Evolutionary conservation across 495 filamentous ascomycete species (phyloP).

Genomic region (Bombardia bombarda): DNA sequence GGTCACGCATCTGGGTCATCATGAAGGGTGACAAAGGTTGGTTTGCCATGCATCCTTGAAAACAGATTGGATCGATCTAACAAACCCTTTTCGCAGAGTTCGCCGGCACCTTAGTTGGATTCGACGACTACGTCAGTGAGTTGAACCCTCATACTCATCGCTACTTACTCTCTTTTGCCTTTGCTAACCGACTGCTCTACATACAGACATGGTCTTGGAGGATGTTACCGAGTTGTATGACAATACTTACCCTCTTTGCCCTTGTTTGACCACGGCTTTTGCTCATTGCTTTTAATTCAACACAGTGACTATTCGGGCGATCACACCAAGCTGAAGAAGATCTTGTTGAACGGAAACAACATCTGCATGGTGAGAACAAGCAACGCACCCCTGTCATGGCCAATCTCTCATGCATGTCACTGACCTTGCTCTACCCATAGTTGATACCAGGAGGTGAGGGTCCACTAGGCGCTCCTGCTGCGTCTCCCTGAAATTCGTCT

Average conservation of each 20-base stretch:
- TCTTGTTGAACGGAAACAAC: conserved; percentile 96
- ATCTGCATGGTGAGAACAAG: conserved; percentile 80
- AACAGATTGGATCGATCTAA: neutral
- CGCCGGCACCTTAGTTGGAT: conserved; percentile 84
- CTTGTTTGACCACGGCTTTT: neutral
- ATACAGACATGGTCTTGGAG: conserved; percentile 89
- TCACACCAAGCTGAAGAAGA: conserved; percentile 82
- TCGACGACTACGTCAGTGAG: conserved; percentile 99
- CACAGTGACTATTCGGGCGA: conserved; percentile 79
- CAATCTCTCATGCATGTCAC: conserved; percentile 1
- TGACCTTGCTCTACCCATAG: conserved; percentile 41
- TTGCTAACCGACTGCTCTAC: neutral
- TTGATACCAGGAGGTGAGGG: conserved; percentile 86
- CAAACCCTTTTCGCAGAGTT: conserved; percentile 57
- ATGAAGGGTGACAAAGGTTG: conserved; percentile 98
- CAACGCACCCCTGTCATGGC: neutral
- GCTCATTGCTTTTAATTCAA: neutral
- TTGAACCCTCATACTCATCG: conserved; percentile 21
- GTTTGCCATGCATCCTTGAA: neutral
- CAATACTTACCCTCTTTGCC: too few relatives aligned
- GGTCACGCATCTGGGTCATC: conserved; percentile 95
- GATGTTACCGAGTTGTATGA: conserved; percentile 95
- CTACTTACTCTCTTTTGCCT: neutral
- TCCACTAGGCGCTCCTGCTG: conserved; percentile 34
- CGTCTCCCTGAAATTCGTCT: too few relatives aligned